phyloP scores from a whole-genome alignment of 148 eudicot species.

The Camellia sinensis region DNA sequence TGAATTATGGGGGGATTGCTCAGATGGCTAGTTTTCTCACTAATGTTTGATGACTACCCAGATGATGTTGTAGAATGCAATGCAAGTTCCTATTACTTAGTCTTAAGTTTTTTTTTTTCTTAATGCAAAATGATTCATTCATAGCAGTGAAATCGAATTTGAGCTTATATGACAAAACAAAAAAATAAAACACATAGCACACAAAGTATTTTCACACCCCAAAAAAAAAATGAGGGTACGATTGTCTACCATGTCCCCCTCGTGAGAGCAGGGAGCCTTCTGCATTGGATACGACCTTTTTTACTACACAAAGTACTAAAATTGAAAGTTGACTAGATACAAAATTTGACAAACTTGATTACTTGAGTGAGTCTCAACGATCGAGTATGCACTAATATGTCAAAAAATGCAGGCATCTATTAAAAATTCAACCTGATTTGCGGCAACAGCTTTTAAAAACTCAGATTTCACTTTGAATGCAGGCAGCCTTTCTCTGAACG shows the following conservation, averaged over 20 bases:
- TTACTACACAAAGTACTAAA: not conserved
- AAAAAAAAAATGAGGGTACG: too few species aligned
- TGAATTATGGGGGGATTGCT: not conserved
- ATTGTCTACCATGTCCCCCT: too few species aligned
- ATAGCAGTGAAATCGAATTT: not conserved
- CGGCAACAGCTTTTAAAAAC: slow-evolving; percentile 82
- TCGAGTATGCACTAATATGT: not conserved
- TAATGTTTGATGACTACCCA: not conserved
- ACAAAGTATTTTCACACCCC: too few species aligned
- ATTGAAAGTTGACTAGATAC: not conserved
- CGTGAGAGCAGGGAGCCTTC: too few species aligned
- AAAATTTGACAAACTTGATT: not conserved
- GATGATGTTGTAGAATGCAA: not conserved
- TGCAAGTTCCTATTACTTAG: not conserved
- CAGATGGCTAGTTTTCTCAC: not conserved
- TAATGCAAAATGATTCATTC: not conserved
- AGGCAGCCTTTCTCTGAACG: slow-evolving; percentile 86
- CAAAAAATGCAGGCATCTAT: not conserved
- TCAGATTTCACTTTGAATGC: slow-evolving; percentile 74
- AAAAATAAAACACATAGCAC: too few species aligned
- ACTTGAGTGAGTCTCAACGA: not conserved
- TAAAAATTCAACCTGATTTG: slow-evolving; percentile 56
- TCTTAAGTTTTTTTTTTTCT: not conserved
- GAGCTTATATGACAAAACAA: not conserved
- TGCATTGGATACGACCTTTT: too few species aligned